Evolutionary conservation across 2,329 filamentous ascomycete species (phyloP).

Genomic region (Botrytis galanthina): DNA sequence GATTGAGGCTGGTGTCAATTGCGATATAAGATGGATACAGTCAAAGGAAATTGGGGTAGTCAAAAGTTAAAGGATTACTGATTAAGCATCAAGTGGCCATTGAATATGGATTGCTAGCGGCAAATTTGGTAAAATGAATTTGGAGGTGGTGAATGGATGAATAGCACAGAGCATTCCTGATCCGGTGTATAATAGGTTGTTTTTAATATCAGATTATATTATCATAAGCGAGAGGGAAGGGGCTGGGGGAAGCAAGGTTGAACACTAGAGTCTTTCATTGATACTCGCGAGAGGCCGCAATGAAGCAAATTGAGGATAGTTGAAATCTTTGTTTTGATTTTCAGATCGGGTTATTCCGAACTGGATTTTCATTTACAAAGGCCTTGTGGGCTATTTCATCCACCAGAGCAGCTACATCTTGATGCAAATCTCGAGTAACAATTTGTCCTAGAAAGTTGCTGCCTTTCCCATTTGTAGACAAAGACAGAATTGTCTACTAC

Average conservation of each 20-base stretch:
- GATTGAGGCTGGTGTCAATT: neutral
- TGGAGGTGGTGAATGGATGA: neutral
- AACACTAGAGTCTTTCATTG: neutral
- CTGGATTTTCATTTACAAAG: neutral
- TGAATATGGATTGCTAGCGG: neutral
- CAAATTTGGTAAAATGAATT: too few relatives aligned
- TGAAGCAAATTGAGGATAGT: neutral
- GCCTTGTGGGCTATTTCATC: neutral
- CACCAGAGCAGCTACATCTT: neutral
- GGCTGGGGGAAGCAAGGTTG: neutral
- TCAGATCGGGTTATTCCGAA: too few relatives aligned
- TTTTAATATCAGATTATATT: neutral
- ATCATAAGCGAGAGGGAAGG: neutral
- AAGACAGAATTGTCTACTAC: neutral
- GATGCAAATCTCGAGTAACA: neutral
- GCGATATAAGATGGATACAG: neutral
- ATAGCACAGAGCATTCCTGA: neutral
- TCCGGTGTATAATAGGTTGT: neutral
- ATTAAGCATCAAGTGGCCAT: neutral
- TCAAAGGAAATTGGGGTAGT: neutral
- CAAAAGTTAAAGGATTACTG: accelerated
- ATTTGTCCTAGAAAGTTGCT: neutral
- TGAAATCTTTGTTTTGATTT: neutral
- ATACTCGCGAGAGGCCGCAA: neutral
- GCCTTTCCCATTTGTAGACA: neutral